Percentiles rank a stretch among this genome's conserved stretches.
phyloP scores from a whole-genome alignment of 495 filamentous ascomycete genomes.

The Cercophora sp. region DNA sequence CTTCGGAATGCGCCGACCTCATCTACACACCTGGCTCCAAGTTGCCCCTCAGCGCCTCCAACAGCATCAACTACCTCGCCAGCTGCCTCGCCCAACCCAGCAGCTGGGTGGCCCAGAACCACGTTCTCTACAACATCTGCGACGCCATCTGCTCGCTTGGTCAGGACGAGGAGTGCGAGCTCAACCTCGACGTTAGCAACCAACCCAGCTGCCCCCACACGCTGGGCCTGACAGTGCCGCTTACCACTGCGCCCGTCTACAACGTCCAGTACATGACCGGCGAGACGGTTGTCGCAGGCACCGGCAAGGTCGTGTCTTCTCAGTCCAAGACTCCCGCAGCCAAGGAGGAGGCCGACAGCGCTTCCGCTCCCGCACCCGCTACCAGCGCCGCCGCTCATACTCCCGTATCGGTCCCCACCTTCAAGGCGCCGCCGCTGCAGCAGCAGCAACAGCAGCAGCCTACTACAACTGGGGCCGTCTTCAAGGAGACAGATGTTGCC shows the following conservation, averaged over 20 bases:
- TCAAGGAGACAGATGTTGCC: background rate
- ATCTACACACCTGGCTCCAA: constrained; percentile 25
- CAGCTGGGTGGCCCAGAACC: constrained; percentile 34
- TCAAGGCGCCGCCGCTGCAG: background rate
- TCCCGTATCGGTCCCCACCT: background rate
- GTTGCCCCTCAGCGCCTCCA: constrained; percentile 38
- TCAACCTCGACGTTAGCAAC: constrained; percentile 36
- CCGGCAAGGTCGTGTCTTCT: background rate
- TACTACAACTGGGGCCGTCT: background rate
- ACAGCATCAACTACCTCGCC: constrained; percentile 41
- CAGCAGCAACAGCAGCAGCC: background rate
- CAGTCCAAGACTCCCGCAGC: background rate
- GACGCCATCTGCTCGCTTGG: constrained; percentile 35
- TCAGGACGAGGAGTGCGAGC: constrained; percentile 34
- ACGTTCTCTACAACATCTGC: constrained; percentile 35
- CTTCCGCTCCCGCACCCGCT: background rate
- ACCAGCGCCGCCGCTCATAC: background rate
- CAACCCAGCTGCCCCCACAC: constrained; percentile 34
- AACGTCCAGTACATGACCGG: constrained; percentile 38
- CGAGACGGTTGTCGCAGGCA: constrained; percentile 20
- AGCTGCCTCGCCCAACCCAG: constrained; percentile 32
- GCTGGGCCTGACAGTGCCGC: constrained; percentile 20
- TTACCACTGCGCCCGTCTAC: constrained; percentile 23
- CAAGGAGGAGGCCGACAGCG: too few species aligned
- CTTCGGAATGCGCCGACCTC: constrained; percentile 29